These are phyloP conservation scores for Corymbia calophylla DNA, from an alignment of 441 rosid genomes.

Conservation along the genomic window DNA sequence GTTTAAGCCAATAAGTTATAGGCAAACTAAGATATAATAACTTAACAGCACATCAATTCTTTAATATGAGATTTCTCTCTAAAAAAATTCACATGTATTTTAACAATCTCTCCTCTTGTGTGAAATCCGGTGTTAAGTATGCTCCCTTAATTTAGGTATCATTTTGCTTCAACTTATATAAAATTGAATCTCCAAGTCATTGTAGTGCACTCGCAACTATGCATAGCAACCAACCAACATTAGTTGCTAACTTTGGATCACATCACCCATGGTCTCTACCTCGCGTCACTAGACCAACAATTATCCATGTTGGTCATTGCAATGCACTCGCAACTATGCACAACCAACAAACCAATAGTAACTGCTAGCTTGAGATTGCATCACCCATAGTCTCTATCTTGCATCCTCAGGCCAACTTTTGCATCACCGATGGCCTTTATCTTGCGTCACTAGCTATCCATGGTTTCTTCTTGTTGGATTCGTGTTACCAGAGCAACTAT, in stretches of 20 bases:
- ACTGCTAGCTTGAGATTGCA: too few relatives aligned
- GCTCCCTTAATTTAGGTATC: not conserved
- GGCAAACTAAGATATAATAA: too few relatives aligned
- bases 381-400: too few relatives aligned
- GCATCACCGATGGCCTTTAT: too few relatives aligned
- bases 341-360: too few relatives aligned
- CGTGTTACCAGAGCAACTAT: fast-evolving
- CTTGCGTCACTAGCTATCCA: not conserved
- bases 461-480: not conserved
- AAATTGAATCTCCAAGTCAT: not conserved
- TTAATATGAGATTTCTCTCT: too few relatives aligned
- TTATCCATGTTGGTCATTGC: not conserved
- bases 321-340: too few relatives aligned
- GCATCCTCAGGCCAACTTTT: not conserved
- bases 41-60: too few relatives aligned
- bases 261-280: too few relatives aligned
- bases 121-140: not conserved
- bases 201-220: not conserved
- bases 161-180: not conserved
- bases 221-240: not conserved
- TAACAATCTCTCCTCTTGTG: not conserved
- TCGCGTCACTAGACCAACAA: not conserved
- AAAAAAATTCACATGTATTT: too few relatives aligned
- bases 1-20: too few relatives aligned
- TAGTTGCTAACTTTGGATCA: too few relatives aligned